Base-by-base conservation (phyloP, 2,329 filamentous ascomycete species). In the Colletotrichum lindemuthianum region DNA sequence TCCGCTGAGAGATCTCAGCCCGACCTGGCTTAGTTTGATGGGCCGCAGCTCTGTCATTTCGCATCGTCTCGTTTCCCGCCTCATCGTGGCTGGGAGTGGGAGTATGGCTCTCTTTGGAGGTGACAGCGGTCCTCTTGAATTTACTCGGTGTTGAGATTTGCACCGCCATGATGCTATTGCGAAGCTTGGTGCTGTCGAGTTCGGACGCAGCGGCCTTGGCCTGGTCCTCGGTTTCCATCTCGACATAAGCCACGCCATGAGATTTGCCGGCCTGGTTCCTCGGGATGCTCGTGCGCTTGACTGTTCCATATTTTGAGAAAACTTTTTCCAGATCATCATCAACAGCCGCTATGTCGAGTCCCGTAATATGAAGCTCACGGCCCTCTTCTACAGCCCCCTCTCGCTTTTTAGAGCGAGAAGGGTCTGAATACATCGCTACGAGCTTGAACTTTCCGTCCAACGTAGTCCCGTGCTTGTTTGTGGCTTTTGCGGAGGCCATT, bases 311-410 rank as follows among this genome's bases (percentile, higher is more conserved):
- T 68, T 90, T 89, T 36, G 84, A 80, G 70, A 97, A 97, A 0
- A 91, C 76, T 8, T 88, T 85, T 64, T 85, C 83, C 40, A 98
- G 71, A 41, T 97, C 91, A 2, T 84, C 78, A 71, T 96, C 91
- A 3, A 81, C 84, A 2, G 86, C 82, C 36, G 82, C 82, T 63
- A 81, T 82, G 67, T 91, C 86, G 11, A 95, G 76, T 65, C 92
- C 90, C 58, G 84, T 89, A 56, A 97, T 82, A 71, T 93, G 92
- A 9, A 98, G 78, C 77, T 98, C 95, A 39, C 96, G 88, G 4
- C 92, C 92, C 75, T 98, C 95, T n/a, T 91, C 88, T 52, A 91
- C 85, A 9, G 94, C 89, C 24, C 93, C 93, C 63, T 90, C 87
- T 24, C 96, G 91, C 45, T 87, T 83, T 75, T 97, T 93, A 76